Base-by-base conservation (phyloP, 1,284 basidiomycete genomes). In the Tilletia indica region DNA sequence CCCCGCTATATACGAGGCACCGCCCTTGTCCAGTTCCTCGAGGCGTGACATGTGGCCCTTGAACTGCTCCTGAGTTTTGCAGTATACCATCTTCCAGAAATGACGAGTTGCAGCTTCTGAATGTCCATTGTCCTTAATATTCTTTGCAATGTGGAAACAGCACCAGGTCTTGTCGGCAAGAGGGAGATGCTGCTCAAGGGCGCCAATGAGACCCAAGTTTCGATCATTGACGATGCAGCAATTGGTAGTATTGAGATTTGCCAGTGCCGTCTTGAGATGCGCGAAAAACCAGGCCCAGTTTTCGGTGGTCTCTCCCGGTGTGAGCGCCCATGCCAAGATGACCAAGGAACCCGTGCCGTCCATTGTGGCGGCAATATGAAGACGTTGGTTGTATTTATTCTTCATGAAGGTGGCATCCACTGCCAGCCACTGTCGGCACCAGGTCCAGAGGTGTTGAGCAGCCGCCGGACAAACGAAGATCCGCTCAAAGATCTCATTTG, bases 401-500 rank as follows among this genome's bases (percentile, higher is more conserved):
- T 61, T 61, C 58, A 36, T 19, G 51, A 54, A 54, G 51, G 51
- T 54, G 25, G 51, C 51, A 19, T 54, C 51, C 19, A 54, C 25
- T n/a, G 51, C 51, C 19, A 54, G 5, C 51, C 51, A 54, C 8
- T 19, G 51, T 4, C 51, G 16, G 16, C 51, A 54, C 4, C n/a
- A 31, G 6, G 8, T 19, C 51, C 51, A 54, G 16, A 19, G 8
- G 51, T 54, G 51, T 19, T 19, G 51, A 4, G 19, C 6, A 19
- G 51, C 51, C 6, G 8, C 51, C 6, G 51, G 51, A 19, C 51
- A 54, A 6, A 54, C 51, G 25, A 54, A 54, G 4, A 54, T 4
- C 6, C 51, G 51, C 25, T 54, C 51, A 19, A 54, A 54, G 6
- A 8, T 4, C 4, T 31, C 16, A 54, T 54, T 54, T 4, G 25